Evolutionary conservation across 257 asterid species (phyloP).

Genomic region (Datura wrightii): DNA sequence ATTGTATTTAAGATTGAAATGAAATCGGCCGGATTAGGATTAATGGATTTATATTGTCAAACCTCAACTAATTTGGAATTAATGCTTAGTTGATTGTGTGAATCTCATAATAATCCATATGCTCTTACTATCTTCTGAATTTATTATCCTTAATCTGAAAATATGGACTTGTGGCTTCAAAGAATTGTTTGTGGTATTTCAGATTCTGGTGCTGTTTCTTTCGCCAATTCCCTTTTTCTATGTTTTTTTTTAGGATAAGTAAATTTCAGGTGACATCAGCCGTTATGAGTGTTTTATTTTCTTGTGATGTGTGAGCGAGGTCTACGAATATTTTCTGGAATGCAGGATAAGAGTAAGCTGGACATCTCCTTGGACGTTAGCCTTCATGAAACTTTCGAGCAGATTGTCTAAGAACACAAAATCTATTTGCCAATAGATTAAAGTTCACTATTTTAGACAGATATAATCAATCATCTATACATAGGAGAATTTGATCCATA

Average conservation of each 20-base stretch:
- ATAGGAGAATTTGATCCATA: background rate
- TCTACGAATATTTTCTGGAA: background rate
- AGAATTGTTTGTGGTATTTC: background rate
- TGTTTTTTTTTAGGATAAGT: background rate
- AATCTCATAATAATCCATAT: too few species aligned
- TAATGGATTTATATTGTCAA: background rate
- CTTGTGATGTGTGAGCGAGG: background rate
- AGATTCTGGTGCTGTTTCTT: background rate
- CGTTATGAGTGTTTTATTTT: background rate
- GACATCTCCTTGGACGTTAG: background rate
- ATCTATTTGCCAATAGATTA: background rate
- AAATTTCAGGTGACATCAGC: background rate
- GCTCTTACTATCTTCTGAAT: background rate
- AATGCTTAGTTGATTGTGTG: background rate
- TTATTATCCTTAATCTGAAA: background rate
- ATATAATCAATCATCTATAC: background rate
- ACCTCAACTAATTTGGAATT: background rate
- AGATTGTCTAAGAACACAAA: background rate
- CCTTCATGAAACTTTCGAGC: background rate
- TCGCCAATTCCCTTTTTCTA: background rate
- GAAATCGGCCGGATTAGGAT: background rate
- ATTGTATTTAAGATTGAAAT: background rate
- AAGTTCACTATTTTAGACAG: conserved; percentile 8
- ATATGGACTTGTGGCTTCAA: background rate
- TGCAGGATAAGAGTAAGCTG: background rate